Conservation (phyloP, 108 stramenopile genomes). For the Fragilaria crotonensis region DNA sequence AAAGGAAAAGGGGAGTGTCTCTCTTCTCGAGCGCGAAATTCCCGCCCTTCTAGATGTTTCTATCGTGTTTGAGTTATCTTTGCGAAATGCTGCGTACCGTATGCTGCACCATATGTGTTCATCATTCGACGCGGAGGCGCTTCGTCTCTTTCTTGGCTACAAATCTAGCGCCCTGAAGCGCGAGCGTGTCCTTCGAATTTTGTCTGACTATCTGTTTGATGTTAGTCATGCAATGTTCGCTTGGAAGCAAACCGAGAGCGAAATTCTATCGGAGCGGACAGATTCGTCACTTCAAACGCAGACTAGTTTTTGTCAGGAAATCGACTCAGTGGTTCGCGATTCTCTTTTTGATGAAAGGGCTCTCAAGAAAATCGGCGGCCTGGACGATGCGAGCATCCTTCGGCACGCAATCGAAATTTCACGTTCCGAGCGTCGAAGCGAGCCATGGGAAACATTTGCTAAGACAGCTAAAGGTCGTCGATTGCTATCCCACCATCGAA, state of each 20-base stretch:
- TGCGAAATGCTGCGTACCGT: constrained; percentile 14
- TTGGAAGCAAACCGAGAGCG: constrained; percentile 33
- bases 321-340: constrained; percentile 11
- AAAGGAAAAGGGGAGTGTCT: constrained; percentile 3
- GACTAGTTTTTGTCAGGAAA: background rate
- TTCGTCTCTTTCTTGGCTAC: constrained; percentile 37
- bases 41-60: constrained; percentile 25
- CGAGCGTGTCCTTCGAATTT: constrained; percentile 21
- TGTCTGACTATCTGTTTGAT: constrained; percentile 38
- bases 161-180: constrained; percentile 17
- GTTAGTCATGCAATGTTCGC: constrained; percentile 51
- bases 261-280: constrained; percentile 8
- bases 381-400: constrained; percentile 31
- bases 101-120: constrained; percentile 17
- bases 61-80: constrained; percentile 20
- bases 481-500: constrained; percentile 8
- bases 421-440: constrained; percentile 12
- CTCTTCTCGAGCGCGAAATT: constrained; percentile 5
- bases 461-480: constrained; percentile 12
- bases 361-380: constrained; percentile 30
- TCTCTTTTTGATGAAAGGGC: constrained; percentile 29
- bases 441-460: constrained; percentile 32
- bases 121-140: constrained; percentile 12
- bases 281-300: background rate
- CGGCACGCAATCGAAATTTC: constrained; percentile 28